phyloP scores from a whole-genome alignment of 2,329 filamentous ascomycete species.

The Pyrenochaeta sp. region DNA sequence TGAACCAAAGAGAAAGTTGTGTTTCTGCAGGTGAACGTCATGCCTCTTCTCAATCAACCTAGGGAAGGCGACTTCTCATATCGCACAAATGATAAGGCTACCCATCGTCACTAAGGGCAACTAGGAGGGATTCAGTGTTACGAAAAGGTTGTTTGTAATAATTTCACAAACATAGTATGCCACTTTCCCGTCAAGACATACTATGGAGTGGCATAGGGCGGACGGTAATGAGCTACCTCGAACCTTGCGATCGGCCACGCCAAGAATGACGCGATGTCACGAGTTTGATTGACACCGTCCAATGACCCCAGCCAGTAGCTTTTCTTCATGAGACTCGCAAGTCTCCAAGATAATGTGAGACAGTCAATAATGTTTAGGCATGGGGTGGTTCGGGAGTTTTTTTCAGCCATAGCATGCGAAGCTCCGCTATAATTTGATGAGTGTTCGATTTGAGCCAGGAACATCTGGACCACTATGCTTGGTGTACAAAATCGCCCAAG shows the following conservation, averaged over 20 bases:
- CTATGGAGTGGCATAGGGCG: background rate
- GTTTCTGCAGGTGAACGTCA: background rate
- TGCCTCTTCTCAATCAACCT: background rate
- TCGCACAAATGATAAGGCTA: background rate
- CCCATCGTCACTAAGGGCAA: no score
- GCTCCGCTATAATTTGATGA: background rate
- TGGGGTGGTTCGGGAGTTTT: no score
- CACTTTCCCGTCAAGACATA: background rate
- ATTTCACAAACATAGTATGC: background rate
- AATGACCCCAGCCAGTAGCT: background rate
- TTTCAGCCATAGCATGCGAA: background rate
- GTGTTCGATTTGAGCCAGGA: conserved; percentile 12
- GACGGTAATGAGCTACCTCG: background rate
- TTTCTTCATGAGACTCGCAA: no score
- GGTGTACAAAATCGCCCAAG: conserved; percentile 18
- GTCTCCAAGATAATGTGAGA: no score
- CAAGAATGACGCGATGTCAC: conserved; percentile 18
- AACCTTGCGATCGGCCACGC: background rate
- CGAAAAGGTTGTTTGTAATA: background rate
- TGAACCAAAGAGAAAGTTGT: background rate
- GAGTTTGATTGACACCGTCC: background rate
- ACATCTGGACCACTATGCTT: conserved; percentile 21
- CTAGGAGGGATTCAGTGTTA: background rate
- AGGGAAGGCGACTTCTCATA: background rate
- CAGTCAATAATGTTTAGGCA: no score